Conservation (phyloP, 768 basidiomycete species). For the Steccherinum ochraceum region DNA sequence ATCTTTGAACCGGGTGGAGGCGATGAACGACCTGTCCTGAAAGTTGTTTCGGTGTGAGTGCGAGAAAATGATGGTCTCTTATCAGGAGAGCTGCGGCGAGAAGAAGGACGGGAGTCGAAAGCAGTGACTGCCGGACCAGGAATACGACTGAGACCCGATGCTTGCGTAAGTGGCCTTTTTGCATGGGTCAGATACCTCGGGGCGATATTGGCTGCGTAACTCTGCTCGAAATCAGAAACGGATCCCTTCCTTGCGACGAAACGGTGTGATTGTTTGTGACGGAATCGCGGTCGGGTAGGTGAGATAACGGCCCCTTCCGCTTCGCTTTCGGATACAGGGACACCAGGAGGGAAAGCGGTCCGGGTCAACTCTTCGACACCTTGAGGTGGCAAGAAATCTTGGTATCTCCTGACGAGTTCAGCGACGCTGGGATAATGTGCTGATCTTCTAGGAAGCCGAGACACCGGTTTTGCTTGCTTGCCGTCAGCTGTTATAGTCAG, state of each 20-base stretch:
- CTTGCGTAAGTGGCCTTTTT: conserved; percentile 36
- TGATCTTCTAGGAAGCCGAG: conserved; percentile 59
- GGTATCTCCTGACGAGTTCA: conserved; percentile 78
- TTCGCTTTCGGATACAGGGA: conserved; percentile 74
- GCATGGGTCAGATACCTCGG: conserved; percentile 61
- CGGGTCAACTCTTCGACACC: conserved; percentile 67
- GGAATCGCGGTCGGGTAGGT: conserved; percentile 30
- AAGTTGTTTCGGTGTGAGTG: conserved; percentile 17
- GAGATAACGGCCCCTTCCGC: conserved; percentile 47
- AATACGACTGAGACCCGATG: conserved; percentile 35
- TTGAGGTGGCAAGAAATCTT: conserved; percentile 67
- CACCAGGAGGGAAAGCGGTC: conserved; percentile 58
- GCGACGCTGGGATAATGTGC: conserved; percentile 64
- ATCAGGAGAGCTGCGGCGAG: conserved; percentile 69
- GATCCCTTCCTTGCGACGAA: conserved; percentile 48
- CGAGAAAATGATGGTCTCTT: conserved; percentile 36
- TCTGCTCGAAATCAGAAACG: conserved; percentile 82
- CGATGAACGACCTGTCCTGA: conserved; percentile 11
- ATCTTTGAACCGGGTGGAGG: conserved; percentile 38
- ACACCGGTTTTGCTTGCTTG: conserved; percentile 21
- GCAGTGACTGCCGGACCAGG: conserved; percentile 44
- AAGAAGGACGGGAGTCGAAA: conserved; percentile 53
- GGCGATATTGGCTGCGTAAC: conserved; percentile 90
- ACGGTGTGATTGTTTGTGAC: conserved; percentile 47
- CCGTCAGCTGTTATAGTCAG: background rate